Base-by-base conservation (phyloP, 148 eudicot genomes). In the Amaranthus palmeri region DNA sequence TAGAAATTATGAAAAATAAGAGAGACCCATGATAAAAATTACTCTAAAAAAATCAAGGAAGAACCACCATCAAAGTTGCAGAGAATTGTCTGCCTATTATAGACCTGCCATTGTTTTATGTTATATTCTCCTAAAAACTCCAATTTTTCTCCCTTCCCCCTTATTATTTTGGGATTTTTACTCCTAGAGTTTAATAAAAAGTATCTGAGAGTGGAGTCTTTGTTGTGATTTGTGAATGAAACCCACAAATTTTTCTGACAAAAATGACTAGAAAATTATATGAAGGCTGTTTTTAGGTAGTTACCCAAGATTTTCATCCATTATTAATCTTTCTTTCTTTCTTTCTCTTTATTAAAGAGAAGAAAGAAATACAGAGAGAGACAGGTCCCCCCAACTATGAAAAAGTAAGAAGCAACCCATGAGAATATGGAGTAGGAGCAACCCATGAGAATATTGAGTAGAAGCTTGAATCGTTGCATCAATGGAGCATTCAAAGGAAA, bases 61-160 rank as follows among this genome's bases (percentile, higher is more conserved):
- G 70, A 74, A 74, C 69, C 78, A 56, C 70, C 81, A 79, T 79
- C 78, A 79, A 79, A 64, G 71, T 74, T 70, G 55, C 49, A 79
- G 69, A 64, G 65, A 65, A 69, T 63, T 25, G 42, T 12, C 60
- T n/a, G 69, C 69, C 67, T 67, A 73, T 64, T 74, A 69, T 58
- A 74, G 61, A 79, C 78, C 81, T 74, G 78, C 78, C 81, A 79
- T 79, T 55, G 69, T 64, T 63, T 43, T 17, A 43, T n/a, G n/a
- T n/a, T n/a, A n/a, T n/a, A n/a, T n/a, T n/a, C n/a, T 13, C 18
- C 11, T 68, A 54, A 13, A 67, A 14, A 65, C 68, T 46, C 41
- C 36, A 0, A 25, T 25, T 0, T 25, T 25, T 25, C 36, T 25
- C 36, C 53, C 43, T 46, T 17, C 5, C 5, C n/a, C n/a, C 25